Conservation (phyloP, 345 rosid species). For the Isatis tinctoria region DNA sequence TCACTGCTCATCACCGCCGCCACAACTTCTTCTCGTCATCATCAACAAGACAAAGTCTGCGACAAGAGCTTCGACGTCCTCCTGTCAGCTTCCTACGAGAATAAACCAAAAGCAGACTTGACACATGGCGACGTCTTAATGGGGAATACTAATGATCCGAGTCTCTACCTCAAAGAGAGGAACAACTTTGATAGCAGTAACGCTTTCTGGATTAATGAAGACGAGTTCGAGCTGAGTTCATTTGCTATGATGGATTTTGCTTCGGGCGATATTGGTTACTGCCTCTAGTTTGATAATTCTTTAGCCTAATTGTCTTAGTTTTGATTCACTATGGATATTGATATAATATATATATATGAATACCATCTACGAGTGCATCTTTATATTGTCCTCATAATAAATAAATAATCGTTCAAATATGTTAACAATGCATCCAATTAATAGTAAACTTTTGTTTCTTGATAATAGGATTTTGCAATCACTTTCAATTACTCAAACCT, state of each 20-base stretch:
- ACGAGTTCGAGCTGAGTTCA: conserved; percentile 27
- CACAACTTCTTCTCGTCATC: conserved; percentile 46
- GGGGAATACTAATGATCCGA: not conserved
- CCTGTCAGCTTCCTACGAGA: not conserved
- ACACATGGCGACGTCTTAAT: not conserved
- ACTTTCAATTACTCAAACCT: too few relatives aligned
- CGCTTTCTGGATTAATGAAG: conserved; percentile 37
- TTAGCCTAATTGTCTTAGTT: not conserved
- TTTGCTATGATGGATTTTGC: conserved; percentile 32
- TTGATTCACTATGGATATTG: not conserved
- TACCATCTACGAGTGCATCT: not conserved
- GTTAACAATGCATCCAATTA: not conserved
- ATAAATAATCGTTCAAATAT: not conserved
- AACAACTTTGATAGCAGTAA: conserved; percentile 1
- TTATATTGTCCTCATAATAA: not conserved
- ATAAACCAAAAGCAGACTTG: not conserved
- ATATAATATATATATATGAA: not conserved
- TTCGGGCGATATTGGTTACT: conserved; percentile 26
- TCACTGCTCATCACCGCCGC: conserved; percentile 39
- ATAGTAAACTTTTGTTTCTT: not conserved
- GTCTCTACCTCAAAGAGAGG: not conserved
- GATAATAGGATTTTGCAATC: too few relatives aligned
- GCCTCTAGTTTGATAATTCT: not conserved
- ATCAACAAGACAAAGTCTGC: conserved; percentile 46
- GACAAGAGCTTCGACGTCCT: not conserved